These are phyloP conservation scores for Perkinsus olseni DNA, from an alignment of 169 alveolate species.

Conservation along the genomic window DNA sequence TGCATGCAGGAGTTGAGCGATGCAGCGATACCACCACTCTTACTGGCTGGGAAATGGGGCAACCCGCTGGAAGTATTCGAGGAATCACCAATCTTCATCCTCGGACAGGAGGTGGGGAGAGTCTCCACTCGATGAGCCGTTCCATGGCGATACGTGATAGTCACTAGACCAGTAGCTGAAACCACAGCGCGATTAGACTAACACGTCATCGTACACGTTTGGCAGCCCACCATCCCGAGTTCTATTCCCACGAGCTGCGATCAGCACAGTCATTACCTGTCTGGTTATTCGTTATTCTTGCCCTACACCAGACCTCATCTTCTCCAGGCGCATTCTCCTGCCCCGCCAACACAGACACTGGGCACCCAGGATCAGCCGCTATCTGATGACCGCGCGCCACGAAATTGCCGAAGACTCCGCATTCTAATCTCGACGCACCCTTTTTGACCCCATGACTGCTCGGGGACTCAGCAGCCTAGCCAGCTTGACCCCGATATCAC, in stretches of 20 bases:
- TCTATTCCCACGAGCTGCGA: too few species aligned
- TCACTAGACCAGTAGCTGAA: neutral
- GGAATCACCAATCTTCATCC: neutral
- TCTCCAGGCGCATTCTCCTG: neutral
- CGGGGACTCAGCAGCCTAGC: neutral
- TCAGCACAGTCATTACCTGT: too few species aligned
- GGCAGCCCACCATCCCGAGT: neutral
- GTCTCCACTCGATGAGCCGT: neutral
- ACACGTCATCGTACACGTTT: neutral
- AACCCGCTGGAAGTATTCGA: neutral
- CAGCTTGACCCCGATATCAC: neutral
- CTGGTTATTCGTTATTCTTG: neutral
- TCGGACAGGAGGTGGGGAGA: neutral
- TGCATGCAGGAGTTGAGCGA: too few species aligned
- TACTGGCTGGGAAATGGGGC: neutral
- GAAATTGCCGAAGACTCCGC: neutral
- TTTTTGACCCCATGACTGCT: neutral
- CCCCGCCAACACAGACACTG: neutral
- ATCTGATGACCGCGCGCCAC: neutral
- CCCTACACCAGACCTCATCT: neutral
- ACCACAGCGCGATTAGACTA: neutral
- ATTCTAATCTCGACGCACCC: neutral
- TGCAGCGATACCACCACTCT: neutral
- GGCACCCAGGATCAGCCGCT: neutral
- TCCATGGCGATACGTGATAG: neutral